Evolutionary conservation across 345 rosid species (phyloP).

Genomic region (Salix brachista): DNA sequence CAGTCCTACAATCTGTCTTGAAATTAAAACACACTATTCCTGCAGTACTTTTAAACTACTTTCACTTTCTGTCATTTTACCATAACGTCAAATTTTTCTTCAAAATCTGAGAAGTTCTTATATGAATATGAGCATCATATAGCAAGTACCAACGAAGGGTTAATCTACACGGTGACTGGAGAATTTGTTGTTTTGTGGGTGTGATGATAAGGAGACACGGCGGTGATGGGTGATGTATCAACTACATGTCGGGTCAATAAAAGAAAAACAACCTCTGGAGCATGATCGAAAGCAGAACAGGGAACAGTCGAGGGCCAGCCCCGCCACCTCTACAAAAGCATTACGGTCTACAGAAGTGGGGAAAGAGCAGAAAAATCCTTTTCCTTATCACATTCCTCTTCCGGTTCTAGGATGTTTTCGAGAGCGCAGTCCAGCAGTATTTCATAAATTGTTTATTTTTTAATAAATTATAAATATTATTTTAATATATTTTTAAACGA

Average conservation of each 20-base stretch:
- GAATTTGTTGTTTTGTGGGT: neutral
- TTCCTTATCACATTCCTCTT: slow-evolving; percentile 6
- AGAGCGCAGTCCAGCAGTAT: too few species aligned
- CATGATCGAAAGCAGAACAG: slow-evolving; percentile 18
- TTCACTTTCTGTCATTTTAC: neutral
- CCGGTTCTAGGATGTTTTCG: slow-evolving; percentile 11
- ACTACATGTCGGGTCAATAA: too few species aligned
- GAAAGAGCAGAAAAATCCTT: neutral
- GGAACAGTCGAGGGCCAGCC: slow-evolving; percentile 23
- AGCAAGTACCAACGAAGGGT: neutral
- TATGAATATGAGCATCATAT: neutral
- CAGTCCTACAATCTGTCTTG: slow-evolving; percentile 2
- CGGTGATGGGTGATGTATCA: neutral
- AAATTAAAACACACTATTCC: neutral
- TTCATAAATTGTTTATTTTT: too few species aligned
- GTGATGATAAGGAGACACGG: neutral
- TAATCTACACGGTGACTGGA: neutral
- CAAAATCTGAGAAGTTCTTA: neutral
- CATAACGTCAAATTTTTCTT: neutral
- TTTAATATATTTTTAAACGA: too few species aligned
- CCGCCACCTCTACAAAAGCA: slow-evolving; percentile 20
- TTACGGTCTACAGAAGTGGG: slow-evolving; percentile 26
- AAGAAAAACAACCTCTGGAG: neutral
- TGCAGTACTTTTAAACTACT: neutral
- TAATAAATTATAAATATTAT: too few species aligned